Conservation (phyloP, 108 stramenopile species). For the Cylindrotheca fusiformis region DNA sequence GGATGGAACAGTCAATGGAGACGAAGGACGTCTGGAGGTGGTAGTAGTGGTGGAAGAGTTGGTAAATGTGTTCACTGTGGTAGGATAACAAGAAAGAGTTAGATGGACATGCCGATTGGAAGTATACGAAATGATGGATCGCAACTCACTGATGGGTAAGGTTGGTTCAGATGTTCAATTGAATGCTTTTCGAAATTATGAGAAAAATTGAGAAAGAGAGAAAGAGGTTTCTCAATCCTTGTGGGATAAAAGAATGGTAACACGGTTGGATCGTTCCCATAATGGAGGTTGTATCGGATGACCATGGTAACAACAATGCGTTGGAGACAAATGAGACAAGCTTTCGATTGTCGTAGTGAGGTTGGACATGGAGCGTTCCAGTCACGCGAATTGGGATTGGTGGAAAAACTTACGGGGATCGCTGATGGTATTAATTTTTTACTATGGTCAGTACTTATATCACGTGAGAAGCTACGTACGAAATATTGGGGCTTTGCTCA, state of each 20-base stretch:
- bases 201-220: neutral
- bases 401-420: too few species aligned
- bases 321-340: neutral
- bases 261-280: neutral
- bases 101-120: neutral
- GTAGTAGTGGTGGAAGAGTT: neutral
- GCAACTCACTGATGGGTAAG: neutral
- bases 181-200: neutral
- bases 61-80: neutral
- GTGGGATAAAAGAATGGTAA: constrained; percentile 1
- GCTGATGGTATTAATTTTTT: too few species aligned
- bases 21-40: neutral
- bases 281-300: neutral
- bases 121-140: neutral
- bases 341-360: neutral
- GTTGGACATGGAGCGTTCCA: too few species aligned
- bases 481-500: too few species aligned
- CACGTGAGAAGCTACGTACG: too few species aligned
- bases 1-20: neutral
- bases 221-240: neutral
- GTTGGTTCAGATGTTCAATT: neutral
- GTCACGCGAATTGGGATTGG: too few species aligned
- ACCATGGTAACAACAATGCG: neutral
- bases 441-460: too few species aligned
- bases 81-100: neutral